phyloP scores from a whole-genome alignment of 345 rosid genomes.

The Limnanthes douglasii region DNA sequence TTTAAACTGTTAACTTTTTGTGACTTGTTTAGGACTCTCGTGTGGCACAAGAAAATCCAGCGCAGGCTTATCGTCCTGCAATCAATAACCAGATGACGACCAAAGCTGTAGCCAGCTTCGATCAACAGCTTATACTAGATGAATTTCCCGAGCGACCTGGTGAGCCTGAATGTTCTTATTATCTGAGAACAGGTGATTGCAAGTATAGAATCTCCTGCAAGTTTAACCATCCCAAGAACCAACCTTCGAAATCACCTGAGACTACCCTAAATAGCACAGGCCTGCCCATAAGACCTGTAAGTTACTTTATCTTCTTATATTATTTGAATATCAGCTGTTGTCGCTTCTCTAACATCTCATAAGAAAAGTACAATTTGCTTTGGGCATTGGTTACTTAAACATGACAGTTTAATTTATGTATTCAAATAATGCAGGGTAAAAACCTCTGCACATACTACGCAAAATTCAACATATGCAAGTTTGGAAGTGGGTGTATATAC shows the following conservation, averaged over 20 bases:
- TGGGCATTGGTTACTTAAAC: too few relatives aligned
- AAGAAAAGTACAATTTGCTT: too few relatives aligned
- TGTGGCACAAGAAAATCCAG: background rate
- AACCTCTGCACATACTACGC: slow-evolving; percentile 15
- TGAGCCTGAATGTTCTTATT: slow-evolving; percentile 26
- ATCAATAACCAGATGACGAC: background rate
- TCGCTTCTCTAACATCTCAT: too few relatives aligned
- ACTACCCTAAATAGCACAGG: slow-evolving; percentile 15
- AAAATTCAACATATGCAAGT: slow-evolving; percentile 29
- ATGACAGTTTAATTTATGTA: background rate
- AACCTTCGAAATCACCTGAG: slow-evolving; percentile 3
- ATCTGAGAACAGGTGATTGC: slow-evolving; percentile 33
- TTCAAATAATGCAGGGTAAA: slow-evolving; percentile 6
- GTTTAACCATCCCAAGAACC: slow-evolving; percentile 34
- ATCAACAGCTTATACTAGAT: slow-evolving; percentile 5
- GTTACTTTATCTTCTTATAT: slow-evolving; percentile 5
- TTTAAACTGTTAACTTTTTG: background rate
- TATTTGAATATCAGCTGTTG: too few relatives aligned
- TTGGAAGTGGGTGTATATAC: slow-evolving; percentile 25
- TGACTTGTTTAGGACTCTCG: slow-evolving; percentile 5
- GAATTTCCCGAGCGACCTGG: slow-evolving; percentile 46
- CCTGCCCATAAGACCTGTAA: slow-evolving; percentile 29
- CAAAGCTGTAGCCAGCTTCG: background rate
- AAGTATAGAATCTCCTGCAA: slow-evolving; percentile 26
- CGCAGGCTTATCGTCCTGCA: background rate